Conservation (phyloP, 2,329 filamentous ascomycete genomes). For the Apiospora rasikravindrae region DNA sequence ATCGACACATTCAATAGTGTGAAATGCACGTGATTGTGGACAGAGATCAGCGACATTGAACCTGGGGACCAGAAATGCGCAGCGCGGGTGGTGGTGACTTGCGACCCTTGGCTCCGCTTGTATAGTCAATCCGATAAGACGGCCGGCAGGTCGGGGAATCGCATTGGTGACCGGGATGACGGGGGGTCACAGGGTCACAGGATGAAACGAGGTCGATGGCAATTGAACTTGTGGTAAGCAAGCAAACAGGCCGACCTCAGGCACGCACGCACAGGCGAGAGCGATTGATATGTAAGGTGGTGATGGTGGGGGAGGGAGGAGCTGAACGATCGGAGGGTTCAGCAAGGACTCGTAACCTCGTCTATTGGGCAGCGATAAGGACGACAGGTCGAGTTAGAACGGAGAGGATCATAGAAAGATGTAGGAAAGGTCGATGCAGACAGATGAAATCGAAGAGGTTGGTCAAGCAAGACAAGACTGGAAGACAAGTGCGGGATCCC, state of each 20-base stretch:
- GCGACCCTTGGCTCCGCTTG: conserved; percentile 22
- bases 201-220: not conserved
- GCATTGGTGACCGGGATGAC: not conserved
- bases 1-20: conserved; percentile 64
- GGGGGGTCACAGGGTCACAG: not conserved
- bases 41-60: conserved; percentile 56
- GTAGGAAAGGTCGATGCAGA: not conserved
- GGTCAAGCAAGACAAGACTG: not conserved
- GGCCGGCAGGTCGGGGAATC: conserved; percentile 12
- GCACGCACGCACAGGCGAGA: not conserved
- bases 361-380: conserved; percentile 13
- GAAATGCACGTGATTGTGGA: conserved; percentile 61
- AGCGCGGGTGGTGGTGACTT: not conserved
- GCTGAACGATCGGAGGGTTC: not conserved
- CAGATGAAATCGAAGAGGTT: conserved; percentile 11
- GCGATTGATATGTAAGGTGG: not conserved
- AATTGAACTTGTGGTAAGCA: not conserved
- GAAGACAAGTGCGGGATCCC: not conserved
- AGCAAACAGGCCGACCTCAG: not conserved
- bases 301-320: not conserved
- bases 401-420: not conserved
- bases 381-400: not conserved
- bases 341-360: not conserved
- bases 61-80: conserved; percentile 6
- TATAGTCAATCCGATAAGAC: conserved; percentile 21